phyloP scores from a whole-genome alignment of 352 stramenopile species.

The Globisporangium perplexum region DNA sequence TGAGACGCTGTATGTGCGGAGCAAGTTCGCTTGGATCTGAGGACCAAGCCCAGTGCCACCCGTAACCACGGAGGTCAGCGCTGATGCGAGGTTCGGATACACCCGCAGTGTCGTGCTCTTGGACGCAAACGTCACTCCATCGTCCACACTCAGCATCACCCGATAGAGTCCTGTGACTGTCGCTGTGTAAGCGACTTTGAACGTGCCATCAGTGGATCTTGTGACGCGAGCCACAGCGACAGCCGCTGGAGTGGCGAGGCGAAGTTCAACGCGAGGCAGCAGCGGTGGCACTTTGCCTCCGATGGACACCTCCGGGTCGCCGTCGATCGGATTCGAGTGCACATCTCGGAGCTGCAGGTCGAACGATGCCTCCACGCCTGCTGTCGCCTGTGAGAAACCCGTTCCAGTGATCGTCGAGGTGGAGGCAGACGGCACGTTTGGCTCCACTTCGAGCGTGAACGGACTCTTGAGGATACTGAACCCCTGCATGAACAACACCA shows the following conservation, averaged over 20 bases:
- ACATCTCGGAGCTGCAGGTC: slow-evolving; percentile 36
- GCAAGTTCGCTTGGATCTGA: slow-evolving; percentile 18
- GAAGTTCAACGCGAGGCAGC: slow-evolving; percentile 1
- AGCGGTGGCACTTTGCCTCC: slow-evolving; percentile 6
- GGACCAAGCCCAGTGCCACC: slow-evolving; percentile 20
- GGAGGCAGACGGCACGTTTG: slow-evolving; percentile 20
- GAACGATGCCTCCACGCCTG: slow-evolving; percentile 26
- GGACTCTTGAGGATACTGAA: slow-evolving; percentile 37
- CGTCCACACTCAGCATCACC: slow-evolving; percentile 29
- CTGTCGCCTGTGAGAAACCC: slow-evolving; percentile 27
- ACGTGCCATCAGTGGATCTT: slow-evolving; percentile 8
- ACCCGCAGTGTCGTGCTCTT: slow-evolving; percentile 25
- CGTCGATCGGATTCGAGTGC: slow-evolving; percentile 20
- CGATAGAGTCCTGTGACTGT: slow-evolving; percentile 23
- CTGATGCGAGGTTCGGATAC: slow-evolving; percentile 23
- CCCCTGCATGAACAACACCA: slow-evolving; percentile 26
- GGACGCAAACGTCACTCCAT: slow-evolving; percentile 17
- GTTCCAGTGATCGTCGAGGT: slow-evolving; percentile 28
- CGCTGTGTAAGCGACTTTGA: slow-evolving; percentile 23
- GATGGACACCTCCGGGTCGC: background rate
- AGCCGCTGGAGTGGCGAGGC: background rate
- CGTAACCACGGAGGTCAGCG: slow-evolving; percentile 24
- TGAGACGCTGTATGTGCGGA: slow-evolving; percentile 26
- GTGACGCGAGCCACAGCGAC: slow-evolving; percentile 1
- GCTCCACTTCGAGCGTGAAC: slow-evolving; percentile 36